Evolutionary conservation across 306 rosid genomes (phyloP).

Genomic region (Hippophae gyantsensis): DNA sequence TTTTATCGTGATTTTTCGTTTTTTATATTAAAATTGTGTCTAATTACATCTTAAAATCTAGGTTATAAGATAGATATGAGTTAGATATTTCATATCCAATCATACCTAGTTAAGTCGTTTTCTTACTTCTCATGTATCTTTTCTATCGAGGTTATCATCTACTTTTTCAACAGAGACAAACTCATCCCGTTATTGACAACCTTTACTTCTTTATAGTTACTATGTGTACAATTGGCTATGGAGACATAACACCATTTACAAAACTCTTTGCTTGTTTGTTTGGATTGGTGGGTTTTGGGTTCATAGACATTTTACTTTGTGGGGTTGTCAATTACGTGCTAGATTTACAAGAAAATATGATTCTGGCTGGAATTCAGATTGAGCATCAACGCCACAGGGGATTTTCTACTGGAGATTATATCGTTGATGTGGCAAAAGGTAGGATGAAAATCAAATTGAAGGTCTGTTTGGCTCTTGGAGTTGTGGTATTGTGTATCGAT

Average conservation of each 20-base stretch:
- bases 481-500: constrained; percentile 65
- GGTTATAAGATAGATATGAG: no score
- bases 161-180: constrained; percentile 48
- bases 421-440: constrained; percentile 72
- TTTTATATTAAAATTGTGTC: no score
- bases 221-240: constrained; percentile 81
- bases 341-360: constrained; percentile 59
- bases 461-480: constrained; percentile 80
- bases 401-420: constrained; percentile 49
- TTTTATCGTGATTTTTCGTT: constrained; percentile 22
- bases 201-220: constrained; percentile 77
- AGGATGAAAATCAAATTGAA: constrained; percentile 78
- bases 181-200: constrained; percentile 66
- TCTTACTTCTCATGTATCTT: constrained; percentile 52
- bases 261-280: constrained; percentile 62
- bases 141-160: constrained; percentile 48
- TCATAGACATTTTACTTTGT: constrained; percentile 54
- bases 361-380: constrained; percentile 42
- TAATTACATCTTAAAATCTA: no score
- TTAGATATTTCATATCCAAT: no score
- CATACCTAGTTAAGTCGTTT: constrained; percentile 47
- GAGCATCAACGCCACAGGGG: constrained; percentile 18
- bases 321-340: constrained; percentile 68
- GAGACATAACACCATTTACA: constrained; percentile 52
- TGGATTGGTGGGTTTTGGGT: constrained; percentile 75